Percentiles rank a stretch among this genome's conserved stretches.
These are phyloP conservation scores for Capsella rubella DNA, from an alignment of 441 rosid genomes.

Conservation along the genomic window DNA sequence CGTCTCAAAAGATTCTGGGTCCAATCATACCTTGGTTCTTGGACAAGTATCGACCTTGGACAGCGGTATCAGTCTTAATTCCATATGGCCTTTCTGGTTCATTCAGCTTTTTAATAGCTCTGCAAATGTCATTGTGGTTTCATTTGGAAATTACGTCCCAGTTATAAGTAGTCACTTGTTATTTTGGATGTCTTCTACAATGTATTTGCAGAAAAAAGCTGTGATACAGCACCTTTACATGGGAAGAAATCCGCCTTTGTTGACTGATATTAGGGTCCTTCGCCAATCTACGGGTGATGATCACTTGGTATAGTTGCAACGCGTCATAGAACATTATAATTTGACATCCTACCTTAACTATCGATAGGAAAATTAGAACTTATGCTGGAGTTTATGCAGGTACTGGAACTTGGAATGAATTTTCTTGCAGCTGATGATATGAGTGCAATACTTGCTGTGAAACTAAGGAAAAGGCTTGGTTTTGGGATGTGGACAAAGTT, in stretches of 20 bases:
- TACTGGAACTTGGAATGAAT: constrained; percentile 88
- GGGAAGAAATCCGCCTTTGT: constrained; percentile 88
- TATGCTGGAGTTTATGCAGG: constrained; percentile 56
- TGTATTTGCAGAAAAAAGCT: constrained; percentile 64
- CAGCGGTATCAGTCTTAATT: constrained; percentile 55
- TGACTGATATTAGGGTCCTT: constrained; percentile 86
- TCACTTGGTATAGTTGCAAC: constrained; percentile 71
- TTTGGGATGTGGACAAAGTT: constrained; percentile 93
- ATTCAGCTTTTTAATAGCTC: background rate
- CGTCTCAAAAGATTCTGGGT: constrained; percentile 85
- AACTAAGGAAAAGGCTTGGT: constrained; percentile 83
- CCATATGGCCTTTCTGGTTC: background rate
- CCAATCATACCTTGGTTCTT: constrained; percentile 98
- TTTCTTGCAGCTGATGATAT: constrained; percentile 95
- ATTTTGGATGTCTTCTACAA: background rate
- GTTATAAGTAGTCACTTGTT: constrained; percentile 3
- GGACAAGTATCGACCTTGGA: constrained; percentile 98
- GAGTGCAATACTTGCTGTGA: constrained; percentile 89
- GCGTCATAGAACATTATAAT: constrained; percentile 2
- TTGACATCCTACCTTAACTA: background rate
- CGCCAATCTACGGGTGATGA: constrained; percentile 74
- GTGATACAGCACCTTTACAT: constrained; percentile 77
- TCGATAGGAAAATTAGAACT: constrained; percentile 10
- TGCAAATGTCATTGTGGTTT: background rate
- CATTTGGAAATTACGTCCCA: background rate